Evolutionary conservation across 768 basidiomycete genomes (phyloP).

Genomic region (Cystofilobasidium capitatum): DNA sequence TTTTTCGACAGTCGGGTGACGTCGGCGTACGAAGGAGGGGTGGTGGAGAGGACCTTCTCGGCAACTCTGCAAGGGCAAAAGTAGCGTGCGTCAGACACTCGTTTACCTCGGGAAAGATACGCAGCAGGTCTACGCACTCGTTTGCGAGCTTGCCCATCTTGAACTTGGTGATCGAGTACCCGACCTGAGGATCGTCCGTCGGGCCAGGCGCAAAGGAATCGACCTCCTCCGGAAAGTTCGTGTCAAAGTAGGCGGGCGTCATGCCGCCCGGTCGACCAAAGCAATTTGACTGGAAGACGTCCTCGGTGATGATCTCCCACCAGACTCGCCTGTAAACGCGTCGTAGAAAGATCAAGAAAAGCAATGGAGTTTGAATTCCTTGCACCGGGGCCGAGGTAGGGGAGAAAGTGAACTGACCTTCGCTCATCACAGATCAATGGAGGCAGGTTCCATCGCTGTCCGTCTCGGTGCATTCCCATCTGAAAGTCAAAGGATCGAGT

Average conservation of each 20-base stretch:
- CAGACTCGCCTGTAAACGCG: background rate
- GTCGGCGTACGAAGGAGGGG: slow-evolving; percentile 18
- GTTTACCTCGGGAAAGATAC: background rate
- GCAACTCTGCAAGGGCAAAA: background rate
- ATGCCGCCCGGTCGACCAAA: slow-evolving; percentile 9
- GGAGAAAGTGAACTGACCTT: background rate
- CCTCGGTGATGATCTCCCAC: slow-evolving; percentile 6
- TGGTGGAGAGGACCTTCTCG: slow-evolving; percentile 17
- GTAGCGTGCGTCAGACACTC: background rate
- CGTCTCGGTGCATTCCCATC: slow-evolving; percentile 18
- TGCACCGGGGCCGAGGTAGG: background rate
- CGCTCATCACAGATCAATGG: slow-evolving; percentile 7
- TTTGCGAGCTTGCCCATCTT: slow-evolving; percentile 5
- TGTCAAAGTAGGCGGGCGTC: slow-evolving; percentile 20
- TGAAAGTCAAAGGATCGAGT: background rate
- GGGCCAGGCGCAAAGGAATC: background rate
- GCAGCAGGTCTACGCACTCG: background rate
- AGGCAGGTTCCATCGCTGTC: slow-evolving; percentile 5
- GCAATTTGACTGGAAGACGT: background rate
- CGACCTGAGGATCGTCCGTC: background rate
- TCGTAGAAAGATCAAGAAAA: too few species aligned
- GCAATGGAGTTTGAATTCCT: too few species aligned
- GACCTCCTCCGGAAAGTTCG: slow-evolving; percentile 16
- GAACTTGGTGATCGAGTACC: slow-evolving; percentile 12
- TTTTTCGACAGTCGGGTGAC: slow-evolving; percentile 19